Percentiles rank a stretch among this genome's conserved stretches.
These are phyloP conservation scores for Fraxinus excelsior DNA, from an alignment of 257 asterid genomes.

Conservation along the genomic window DNA sequence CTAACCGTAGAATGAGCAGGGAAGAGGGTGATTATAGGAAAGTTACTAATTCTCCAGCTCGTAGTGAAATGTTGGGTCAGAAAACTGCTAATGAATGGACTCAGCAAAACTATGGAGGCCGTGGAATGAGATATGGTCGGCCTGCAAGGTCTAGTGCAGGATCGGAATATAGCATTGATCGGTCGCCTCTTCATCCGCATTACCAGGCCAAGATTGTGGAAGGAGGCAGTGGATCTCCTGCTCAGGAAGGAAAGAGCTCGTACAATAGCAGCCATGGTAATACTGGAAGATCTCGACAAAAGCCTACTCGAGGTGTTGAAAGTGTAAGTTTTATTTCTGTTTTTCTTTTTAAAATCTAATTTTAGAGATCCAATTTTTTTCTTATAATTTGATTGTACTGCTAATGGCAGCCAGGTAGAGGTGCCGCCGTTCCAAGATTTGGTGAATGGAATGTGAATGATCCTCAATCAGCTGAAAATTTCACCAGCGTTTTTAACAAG, in stretches of 20 bases:
- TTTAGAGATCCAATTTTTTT: background rate
- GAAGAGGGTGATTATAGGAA: constrained; percentile 49
- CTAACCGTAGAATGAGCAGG: constrained; percentile 35
- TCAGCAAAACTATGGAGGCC: constrained; percentile 41
- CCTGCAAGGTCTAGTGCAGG: constrained; percentile 53
- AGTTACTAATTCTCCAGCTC: constrained; percentile 42
- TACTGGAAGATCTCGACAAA: constrained; percentile 51
- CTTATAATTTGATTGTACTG: constrained; percentile 12
- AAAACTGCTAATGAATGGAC: constrained; percentile 38
- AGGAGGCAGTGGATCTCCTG: constrained; percentile 57
- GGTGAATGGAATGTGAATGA: constrained; percentile 83
- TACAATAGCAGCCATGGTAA: constrained; percentile 56
- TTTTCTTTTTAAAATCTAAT: background rate
- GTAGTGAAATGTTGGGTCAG: constrained; percentile 35
- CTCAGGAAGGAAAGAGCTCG: constrained; percentile 57
- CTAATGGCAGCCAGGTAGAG: constrained; percentile 58
- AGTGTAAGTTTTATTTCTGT: constrained; percentile 50
- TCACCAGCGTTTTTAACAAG: constrained; percentile 66
- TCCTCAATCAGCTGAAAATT: constrained; percentile 76
- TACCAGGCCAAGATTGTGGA: constrained; percentile 49
- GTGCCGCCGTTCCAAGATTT: constrained; percentile 82
- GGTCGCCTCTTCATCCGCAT: constrained; percentile 69
- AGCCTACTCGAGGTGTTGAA: constrained; percentile 54
- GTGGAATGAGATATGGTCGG: constrained; percentile 46
- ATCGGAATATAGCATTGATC: constrained; percentile 63